Percentiles rank a stretch among this genome's conserved stretches.
phyloP scores from a whole-genome alignment of 768 basidiomycete genomes.

The Pisolithus marmoratus region DNA sequence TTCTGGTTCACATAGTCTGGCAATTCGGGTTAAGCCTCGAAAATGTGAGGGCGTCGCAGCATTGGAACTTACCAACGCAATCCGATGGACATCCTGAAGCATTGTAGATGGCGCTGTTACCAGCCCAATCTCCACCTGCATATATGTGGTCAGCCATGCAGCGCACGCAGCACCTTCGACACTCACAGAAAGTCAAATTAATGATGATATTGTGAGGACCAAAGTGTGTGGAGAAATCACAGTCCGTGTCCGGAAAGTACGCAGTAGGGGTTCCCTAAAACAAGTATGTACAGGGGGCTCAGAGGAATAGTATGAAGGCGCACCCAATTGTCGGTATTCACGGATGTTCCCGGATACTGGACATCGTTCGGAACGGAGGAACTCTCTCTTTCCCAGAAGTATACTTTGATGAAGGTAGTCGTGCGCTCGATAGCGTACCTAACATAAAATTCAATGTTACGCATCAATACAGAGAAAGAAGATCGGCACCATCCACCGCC shows the following conservation, averaged over 20 bases:
- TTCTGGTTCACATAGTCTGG: slow-evolving; percentile 26
- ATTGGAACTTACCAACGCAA: slow-evolving; percentile 17
- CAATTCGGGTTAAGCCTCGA: not conserved
- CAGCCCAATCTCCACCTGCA: slow-evolving; percentile 28
- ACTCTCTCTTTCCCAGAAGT: slow-evolving; percentile 37
- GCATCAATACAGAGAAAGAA: not conserved
- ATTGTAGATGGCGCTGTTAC: slow-evolving; percentile 10
- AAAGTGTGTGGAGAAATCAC: slow-evolving; percentile 50
- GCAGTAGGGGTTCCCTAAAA: slow-evolving; percentile 52
- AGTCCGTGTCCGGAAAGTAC: slow-evolving; percentile 55
- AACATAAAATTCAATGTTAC: not conserved
- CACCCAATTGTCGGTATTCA: slow-evolving; percentile 24
- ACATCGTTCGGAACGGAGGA: slow-evolving; percentile 32
- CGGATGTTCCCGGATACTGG: slow-evolving; percentile 11
- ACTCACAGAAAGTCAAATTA: slow-evolving; percentile 31
- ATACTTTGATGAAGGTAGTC: slow-evolving; percentile 28
- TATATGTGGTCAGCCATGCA: slow-evolving; percentile 8
- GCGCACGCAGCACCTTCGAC: not conserved
- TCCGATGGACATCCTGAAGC: slow-evolving; percentile 21
- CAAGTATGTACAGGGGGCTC: not conserved
- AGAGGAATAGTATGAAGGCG: not conserved
- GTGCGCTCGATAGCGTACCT: slow-evolving; percentile 34
- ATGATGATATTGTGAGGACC: slow-evolving; percentile 56
- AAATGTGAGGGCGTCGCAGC: too few species aligned
- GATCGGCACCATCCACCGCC: slow-evolving; percentile 32